Percentiles rank a stretch among this genome's conserved stretches.
Conservation (phyloP, 495 filamentous ascomycete species). For the Podospora comata region DNA sequence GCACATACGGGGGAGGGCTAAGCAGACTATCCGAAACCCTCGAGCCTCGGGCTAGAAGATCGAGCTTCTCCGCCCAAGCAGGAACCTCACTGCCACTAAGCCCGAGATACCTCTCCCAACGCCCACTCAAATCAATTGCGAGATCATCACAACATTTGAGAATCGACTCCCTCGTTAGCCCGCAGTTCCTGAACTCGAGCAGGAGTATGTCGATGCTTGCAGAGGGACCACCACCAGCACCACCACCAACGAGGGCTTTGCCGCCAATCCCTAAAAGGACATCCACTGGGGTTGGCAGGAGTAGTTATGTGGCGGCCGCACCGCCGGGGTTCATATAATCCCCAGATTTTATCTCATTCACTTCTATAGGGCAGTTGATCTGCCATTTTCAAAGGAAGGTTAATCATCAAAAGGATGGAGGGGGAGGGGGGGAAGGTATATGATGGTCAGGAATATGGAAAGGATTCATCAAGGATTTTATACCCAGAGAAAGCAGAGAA, state of each 20-base stretch:
- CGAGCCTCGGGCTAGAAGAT: slow-evolving; percentile 15
- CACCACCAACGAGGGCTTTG: slow-evolving; percentile 61
- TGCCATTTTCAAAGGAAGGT: not conserved
- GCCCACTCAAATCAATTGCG: slow-evolving; percentile 28
- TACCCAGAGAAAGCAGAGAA: not conserved
- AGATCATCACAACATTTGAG: slow-evolving; percentile 32
- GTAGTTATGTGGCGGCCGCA: not conserved
- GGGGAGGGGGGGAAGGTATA: not conserved
- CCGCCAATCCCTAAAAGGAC: slow-evolving; percentile 53
- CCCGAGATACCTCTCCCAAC: slow-evolving; percentile 17
- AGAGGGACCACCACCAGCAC: slow-evolving; percentile 58
- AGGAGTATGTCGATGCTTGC: slow-evolving; percentile 58
- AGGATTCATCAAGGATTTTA: not conserved
- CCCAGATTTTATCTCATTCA: not conserved
- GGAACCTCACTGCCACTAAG: slow-evolving; percentile 9
- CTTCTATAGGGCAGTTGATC: not conserved
- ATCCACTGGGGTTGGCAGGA: not conserved
- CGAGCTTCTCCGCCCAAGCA: slow-evolving; percentile 27
- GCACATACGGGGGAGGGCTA: slow-evolving; percentile 16
- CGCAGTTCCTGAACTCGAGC: slow-evolving; percentile 35
- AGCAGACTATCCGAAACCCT: slow-evolving; percentile 1
- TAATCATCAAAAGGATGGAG: not conserved
- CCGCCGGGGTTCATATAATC: slow-evolving; percentile 23
- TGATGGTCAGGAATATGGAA: not conserved
- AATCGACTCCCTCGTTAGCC: slow-evolving; percentile 26